Conservation (phyloP, 768 basidiomycete species). For the Trametes elegans region DNA sequence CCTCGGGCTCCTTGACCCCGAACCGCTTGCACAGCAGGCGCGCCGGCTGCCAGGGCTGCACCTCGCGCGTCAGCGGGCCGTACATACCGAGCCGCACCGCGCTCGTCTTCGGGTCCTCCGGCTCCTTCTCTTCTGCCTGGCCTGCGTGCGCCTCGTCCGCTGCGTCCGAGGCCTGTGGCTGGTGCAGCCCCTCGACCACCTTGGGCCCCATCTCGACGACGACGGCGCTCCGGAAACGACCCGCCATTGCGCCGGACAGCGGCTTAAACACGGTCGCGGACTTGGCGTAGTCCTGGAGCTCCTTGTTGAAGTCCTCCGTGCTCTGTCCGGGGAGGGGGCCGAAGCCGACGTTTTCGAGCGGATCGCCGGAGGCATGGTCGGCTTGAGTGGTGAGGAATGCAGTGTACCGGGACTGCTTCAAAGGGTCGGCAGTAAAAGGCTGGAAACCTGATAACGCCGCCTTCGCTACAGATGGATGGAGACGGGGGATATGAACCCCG, state of each 20-base stretch:
- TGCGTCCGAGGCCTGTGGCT: constrained; percentile 34
- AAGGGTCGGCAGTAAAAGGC: constrained; percentile 75
- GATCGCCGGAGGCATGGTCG: constrained; percentile 47
- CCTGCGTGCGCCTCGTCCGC: constrained; percentile 17
- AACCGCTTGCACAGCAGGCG: constrained; percentile 90
- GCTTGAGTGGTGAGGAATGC: constrained; percentile 79
- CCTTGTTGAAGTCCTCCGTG: constrained; percentile 71
- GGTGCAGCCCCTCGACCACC: constrained; percentile 65
- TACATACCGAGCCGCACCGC: constrained; percentile 90
- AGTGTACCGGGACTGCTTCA: constrained; percentile 83
- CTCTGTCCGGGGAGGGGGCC: constrained; percentile 58
- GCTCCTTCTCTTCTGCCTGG: constrained; percentile 46
- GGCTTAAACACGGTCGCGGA: constrained; percentile 91
- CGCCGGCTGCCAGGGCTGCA: constrained; percentile 76
- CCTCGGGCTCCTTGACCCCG: constrained; percentile 85
- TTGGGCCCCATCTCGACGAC: constrained; percentile 66
- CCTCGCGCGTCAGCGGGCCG: constrained; percentile 80
- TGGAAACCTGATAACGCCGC: constrained; percentile 88
- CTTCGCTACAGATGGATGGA: constrained; percentile 77
- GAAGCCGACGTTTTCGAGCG: constrained; percentile 41
- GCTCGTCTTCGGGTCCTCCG: constrained; percentile 72
- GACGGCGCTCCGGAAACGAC: constrained; percentile 83
- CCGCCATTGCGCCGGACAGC: constrained; percentile 88
- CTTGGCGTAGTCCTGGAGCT: constrained; percentile 84
- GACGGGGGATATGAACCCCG: constrained; percentile 36